These are phyloP conservation scores for Xylaria sp. DNA, from an alignment of 2,329 filamentous ascomycete genomes.

Conservation along the genomic window DNA sequence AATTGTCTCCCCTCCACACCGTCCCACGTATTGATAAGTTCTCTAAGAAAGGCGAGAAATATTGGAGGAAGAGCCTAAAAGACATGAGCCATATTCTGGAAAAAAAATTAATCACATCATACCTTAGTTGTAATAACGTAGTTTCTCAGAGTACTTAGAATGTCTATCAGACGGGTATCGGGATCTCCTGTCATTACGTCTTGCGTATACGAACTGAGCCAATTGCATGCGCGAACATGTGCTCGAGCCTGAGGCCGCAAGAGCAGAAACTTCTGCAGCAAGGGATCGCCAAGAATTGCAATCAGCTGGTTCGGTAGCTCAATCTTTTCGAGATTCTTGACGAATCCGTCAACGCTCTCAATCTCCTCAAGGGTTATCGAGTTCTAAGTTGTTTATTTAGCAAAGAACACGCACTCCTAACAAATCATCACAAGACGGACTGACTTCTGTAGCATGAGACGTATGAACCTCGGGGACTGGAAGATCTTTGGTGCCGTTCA, in stretches of 20 bases:
- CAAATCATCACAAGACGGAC: constrained; percentile 35
- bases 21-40: constrained; percentile 71
- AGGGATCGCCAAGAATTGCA: constrained; percentile 77
- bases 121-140: constrained; percentile 70
- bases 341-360: constrained; percentile 75
- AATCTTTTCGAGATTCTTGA: constrained; percentile 78
- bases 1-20: constrained; percentile 64
- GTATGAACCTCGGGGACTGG: constrained; percentile 78
- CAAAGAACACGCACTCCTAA: background rate
- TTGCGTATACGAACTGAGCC: constrained; percentile 67
- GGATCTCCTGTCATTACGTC: constrained; percentile 65
- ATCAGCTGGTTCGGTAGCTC: constrained; percentile 85
- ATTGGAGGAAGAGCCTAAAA: constrained; percentile 58
- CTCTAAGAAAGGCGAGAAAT: constrained; percentile 61
- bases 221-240: constrained; percentile 65
- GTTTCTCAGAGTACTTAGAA: constrained; percentile 65
- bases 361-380: constrained; percentile 81
- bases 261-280: constrained; percentile 82
- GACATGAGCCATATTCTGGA: constrained; percentile 29
- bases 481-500: constrained; percentile 59
- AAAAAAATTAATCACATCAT: constrained; percentile 34
- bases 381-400: constrained; percentile 56
- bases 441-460: constrained; percentile 74
- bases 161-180: constrained; percentile 62
- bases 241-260: constrained; percentile 67